Base-by-base conservation (phyloP, 345 rosid genomes). In the Hibiscus trionum region DNA sequence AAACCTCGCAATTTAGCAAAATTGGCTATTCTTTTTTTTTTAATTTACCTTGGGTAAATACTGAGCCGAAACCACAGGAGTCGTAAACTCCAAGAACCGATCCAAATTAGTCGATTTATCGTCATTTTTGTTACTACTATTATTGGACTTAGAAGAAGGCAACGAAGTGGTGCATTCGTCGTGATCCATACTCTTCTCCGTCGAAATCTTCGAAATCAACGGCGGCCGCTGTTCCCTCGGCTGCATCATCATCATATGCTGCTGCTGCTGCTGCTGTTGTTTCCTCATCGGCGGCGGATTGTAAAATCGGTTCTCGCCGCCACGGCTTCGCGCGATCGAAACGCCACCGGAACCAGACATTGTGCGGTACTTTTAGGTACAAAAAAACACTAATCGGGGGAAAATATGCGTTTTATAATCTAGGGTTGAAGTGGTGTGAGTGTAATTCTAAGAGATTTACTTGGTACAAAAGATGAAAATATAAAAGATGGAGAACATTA, bases 21-120 rank as follows among this genome's bases (percentile, higher is more conserved):
- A 66, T 2, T 44, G 70, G 11, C 31, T 4, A 17, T 65, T 2
- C 1, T 31, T 24, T 21, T 44, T 7, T 35, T 11, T 47, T 47
- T 14, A 11, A 11, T 11, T 12, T 76, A 64, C 58, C 58, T 7
- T 17, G 11, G 58, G 24, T 71, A 86, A 74, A 64, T 73, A 66
- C 69, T 86, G 91, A 24, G 84, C 83, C 42, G 88, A 77, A 31
- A 94, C 97, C 35, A 80, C 50, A 4, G 97, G 98, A 72, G 96
- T 86, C 5, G 98, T 90, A 60, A 71, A 73, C 80, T 87, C 90
- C 90, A 94, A 84, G 90, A 94, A 94, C 75, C 93, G 87, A 90
- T 91, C 96, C 86, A 91, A 91, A 83, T 91, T 94, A 46, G 97
- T 82, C 53, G 72, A 77, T 47, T 73, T 77, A 26, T 16, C 61